These are phyloP conservation scores for Penicillium sp. DNA, from an alignment of 2,329 filamentous ascomycete genomes.

Conservation along the genomic window DNA sequence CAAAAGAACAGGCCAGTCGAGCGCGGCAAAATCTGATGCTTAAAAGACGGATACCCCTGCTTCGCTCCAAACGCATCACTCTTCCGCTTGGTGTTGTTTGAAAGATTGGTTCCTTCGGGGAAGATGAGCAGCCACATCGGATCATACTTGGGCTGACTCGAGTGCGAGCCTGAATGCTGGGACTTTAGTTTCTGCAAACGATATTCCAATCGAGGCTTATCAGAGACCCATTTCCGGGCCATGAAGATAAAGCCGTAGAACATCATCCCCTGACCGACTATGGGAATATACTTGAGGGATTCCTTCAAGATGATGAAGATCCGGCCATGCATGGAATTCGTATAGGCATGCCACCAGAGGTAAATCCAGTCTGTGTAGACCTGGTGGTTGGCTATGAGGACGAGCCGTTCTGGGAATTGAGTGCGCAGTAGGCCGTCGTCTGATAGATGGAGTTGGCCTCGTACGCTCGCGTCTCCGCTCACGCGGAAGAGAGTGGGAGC, in stretches of 20 bases:
- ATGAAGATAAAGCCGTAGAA: slow-evolving; percentile 71
- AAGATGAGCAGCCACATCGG: slow-evolving; percentile 72
- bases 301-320: slow-evolving; percentile 71
- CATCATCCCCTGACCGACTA: slow-evolving; percentile 66
- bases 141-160: slow-evolving; percentile 52
- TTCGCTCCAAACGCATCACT: slow-evolving; percentile 63
- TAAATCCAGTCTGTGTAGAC: slow-evolving; percentile 73
- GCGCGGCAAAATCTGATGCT: slow-evolving; percentile 63
- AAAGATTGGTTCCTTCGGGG: slow-evolving; percentile 67
- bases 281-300: slow-evolving; percentile 64
- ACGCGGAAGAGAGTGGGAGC: slow-evolving; percentile 65
- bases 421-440: slow-evolving; percentile 62
- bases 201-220: slow-evolving; percentile 63
- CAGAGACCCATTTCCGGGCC: slow-evolving; percentile 64
- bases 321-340: slow-evolving; percentile 66
- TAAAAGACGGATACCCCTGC: slow-evolving; percentile 60
- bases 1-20: slow-evolving; percentile 66
- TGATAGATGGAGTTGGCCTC: slow-evolving; percentile 61
- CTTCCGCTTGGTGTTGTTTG: slow-evolving; percentile 57
- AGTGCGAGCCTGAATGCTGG: slow-evolving; percentile 53
- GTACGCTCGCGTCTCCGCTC: slow-evolving; percentile 64
- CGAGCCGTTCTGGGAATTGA: slow-evolving; percentile 63
- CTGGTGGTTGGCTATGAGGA: slow-evolving; percentile 68
- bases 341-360: slow-evolving; percentile 70
- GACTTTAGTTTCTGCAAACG: slow-evolving; percentile 61